Base-by-base conservation (phyloP, 176 grass and related monocot species). In the Aegilops umbellulata region DNA sequence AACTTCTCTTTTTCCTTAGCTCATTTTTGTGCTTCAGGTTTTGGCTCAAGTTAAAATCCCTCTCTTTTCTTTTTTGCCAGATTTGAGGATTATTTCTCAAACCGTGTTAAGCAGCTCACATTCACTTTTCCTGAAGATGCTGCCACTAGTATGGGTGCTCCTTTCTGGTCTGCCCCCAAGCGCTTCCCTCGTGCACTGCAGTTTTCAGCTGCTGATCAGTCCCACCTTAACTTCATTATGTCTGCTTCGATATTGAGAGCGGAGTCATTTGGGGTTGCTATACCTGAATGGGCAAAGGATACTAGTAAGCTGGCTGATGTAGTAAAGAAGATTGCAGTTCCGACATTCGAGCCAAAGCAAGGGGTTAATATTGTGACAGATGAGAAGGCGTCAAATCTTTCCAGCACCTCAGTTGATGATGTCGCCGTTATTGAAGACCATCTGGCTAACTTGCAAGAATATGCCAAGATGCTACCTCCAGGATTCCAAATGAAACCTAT, bases 71-170 rank as follows among this genome's bases (percentile, higher is more conserved):
- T 29, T 79, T 10, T 78, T 74, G 32, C 26, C 88, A 94, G 92
- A 86, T 97, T 94, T 87, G 95, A 97, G 80, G 92, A 92, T 79
- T 94, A 92, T 93, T 97, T 97, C 71, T 86, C 84, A 15, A 97
- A 94, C 60, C 78, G 90, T 29, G 86, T 97, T 77, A 97, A 97
- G 74, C 95, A 94, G 68, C 89, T 97, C n/a, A 94, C 92, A n/a
- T 94, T 91, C 81, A 94, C 90, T 23, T 91, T 94, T 77, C 95
- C 95, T 32, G 92, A 94, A 89, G 86, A 94, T 87, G 84, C 92
- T 42, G 73, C 87, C 79, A 97, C 88, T 27, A 97, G 92, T 79
- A 90, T 79, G 1, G 92, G 95, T 29, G 53, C 88, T 70, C 81
- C 81, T 79, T 97, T 97, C 29, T 97, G 95, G 95, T 94, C 92